These are phyloP conservation scores for Aureobasidium sp. DNA, from an alignment of 2,329 filamentous ascomycete genomes.

Conservation along the genomic window DNA sequence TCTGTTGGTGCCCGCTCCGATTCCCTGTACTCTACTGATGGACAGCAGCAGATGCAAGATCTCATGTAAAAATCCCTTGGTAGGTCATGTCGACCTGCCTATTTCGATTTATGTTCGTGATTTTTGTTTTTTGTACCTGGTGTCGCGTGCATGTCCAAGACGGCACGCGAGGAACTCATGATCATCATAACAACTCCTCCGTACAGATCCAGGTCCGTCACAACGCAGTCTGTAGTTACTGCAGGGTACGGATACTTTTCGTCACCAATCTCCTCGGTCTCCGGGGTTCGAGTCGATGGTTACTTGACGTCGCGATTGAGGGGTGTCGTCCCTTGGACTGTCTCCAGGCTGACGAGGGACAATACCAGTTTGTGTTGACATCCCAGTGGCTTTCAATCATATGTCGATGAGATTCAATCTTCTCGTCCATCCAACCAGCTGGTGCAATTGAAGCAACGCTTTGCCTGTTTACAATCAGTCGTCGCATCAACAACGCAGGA, in stretches of 20 bases:
- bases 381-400: too few relatives aligned
- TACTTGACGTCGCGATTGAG: too few relatives aligned
- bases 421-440: constrained; percentile 50
- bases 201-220: neutral
- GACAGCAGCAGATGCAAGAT: neutral
- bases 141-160: neutral
- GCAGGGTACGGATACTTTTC: too few relatives aligned
- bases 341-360: too few relatives aligned
- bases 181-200: neutral
- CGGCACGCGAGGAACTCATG: neutral
- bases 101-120: neutral
- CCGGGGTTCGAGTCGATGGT: too few relatives aligned
- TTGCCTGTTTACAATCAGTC: constrained; percentile 42
- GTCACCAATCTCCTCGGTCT: too few relatives aligned
- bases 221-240: too few relatives aligned
- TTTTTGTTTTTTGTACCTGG: neutral
- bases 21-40: neutral
- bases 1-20: neutral
- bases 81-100: neutral
- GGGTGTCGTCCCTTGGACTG: too few relatives aligned
- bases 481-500: neutral
- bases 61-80: neutral
- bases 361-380: too few relatives aligned
- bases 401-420: constrained; percentile 22
- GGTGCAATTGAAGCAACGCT: constrained; percentile 48